A percentile compares a stretch with the other conserved stretches of the same genome.
phyloP scores from a whole-genome alignment of 345 rosid genomes.

The Punica granatum region DNA sequence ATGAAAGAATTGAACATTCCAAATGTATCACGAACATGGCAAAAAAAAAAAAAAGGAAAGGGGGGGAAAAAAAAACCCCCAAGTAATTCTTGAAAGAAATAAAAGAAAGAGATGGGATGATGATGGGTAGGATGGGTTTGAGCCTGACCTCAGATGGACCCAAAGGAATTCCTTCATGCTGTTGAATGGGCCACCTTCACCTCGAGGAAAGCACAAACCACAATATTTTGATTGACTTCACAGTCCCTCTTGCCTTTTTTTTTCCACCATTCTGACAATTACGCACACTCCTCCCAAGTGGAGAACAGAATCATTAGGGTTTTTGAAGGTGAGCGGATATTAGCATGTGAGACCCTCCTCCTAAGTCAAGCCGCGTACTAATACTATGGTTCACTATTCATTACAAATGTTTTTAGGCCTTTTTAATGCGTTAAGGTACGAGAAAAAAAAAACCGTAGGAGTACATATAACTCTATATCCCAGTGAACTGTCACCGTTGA shows the following conservation, averaged over 20 bases:
- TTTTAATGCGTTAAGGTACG: conserved; percentile 2
- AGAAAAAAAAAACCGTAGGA: neutral
- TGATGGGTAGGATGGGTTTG: conserved; percentile 1
- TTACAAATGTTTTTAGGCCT: conserved; percentile 1
- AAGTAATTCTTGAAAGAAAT: too few relatives aligned
- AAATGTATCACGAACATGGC: conserved; percentile 3
- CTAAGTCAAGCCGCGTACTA: conserved; percentile 21
- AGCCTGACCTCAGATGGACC: neutral
- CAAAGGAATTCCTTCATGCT: neutral
- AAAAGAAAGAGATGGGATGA: neutral
- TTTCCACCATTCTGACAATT: neutral
- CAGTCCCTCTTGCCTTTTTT: conserved; percentile 7
- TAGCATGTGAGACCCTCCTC: conserved; percentile 29
- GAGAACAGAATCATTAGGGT: conserved; percentile 53
- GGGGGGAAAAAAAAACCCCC: neutral
- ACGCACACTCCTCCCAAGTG: conserved; percentile 22
- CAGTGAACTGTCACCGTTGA: too few relatives aligned
- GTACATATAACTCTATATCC: neutral
- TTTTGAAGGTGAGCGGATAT: conserved; percentile 32
- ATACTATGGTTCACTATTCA: neutral
- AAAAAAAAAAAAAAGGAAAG: neutral
- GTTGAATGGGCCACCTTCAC: neutral
- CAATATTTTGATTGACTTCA: conserved; percentile 25
- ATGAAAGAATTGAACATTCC: conserved; percentile 13
- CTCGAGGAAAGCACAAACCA: conserved; percentile 1